Conservation (phyloP, 305 asterid species). For the Fraxinus latifolia region DNA sequence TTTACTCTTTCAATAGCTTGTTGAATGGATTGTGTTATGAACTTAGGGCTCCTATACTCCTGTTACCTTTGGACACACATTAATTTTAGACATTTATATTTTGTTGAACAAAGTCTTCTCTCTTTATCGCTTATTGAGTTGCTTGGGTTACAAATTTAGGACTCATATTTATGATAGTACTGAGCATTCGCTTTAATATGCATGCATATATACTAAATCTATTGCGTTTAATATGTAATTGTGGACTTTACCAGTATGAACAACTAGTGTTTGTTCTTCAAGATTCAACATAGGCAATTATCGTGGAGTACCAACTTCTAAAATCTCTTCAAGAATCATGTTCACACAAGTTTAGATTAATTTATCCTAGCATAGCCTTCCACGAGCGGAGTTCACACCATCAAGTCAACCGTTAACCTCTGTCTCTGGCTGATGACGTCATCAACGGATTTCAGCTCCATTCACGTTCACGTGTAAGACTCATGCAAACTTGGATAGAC, state of each 20-base stretch:
- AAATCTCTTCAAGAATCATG: background rate
- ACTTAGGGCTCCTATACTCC: background rate
- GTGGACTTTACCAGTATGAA: background rate
- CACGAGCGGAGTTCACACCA: background rate
- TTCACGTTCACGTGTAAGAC: background rate
- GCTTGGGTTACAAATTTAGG: background rate
- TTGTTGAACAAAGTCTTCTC: background rate
- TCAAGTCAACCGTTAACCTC: background rate
- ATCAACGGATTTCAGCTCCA: background rate
- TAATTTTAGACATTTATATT: background rate
- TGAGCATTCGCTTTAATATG: background rate
- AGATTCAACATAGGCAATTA: background rate
- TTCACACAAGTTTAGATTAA: background rate
- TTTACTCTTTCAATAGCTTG: background rate
- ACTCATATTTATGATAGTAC: background rate
- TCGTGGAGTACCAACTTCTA: background rate
- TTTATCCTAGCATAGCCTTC: background rate
- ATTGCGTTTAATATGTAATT: background rate
- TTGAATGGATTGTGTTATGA: background rate
- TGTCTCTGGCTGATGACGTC: background rate
- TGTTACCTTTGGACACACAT: background rate
- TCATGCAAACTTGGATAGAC: background rate
- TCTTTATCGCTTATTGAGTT: background rate
- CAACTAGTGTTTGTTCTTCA: background rate
- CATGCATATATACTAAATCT: background rate